Conservation (phyloP, 805 yeast genomes). For the Kuraishia capsulata region DNA sequence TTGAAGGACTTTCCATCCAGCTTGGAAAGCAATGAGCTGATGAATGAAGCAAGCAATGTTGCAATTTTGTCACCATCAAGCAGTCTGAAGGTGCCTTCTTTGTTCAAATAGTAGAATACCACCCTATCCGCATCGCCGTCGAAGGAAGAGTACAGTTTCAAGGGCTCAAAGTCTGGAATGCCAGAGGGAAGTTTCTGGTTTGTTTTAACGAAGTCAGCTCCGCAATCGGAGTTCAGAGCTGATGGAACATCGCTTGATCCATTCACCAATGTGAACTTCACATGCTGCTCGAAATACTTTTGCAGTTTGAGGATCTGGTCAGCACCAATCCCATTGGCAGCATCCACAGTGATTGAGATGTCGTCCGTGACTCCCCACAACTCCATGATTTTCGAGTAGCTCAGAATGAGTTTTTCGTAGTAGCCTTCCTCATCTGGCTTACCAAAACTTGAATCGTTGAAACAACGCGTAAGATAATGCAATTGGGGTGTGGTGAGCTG, state of each 20-base stretch:
- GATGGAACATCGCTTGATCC: constrained; percentile 42
- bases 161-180: constrained; percentile 30
- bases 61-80: constrained; percentile 94
- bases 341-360: constrained; percentile 60
- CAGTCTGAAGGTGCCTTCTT: constrained; percentile 32
- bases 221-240: constrained; percentile 68
- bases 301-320: constrained; percentile 46
- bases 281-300: constrained; percentile 25
- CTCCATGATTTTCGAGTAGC: constrained; percentile 38
- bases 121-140: constrained; percentile 98
- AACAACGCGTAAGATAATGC: constrained; percentile 72
- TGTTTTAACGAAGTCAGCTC: constrained; percentile 94
- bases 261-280: constrained; percentile 42
- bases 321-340: constrained; percentile 97
- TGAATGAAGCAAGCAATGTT: constrained; percentile 66
- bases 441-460: constrained; percentile 61
- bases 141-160: constrained; percentile 65
- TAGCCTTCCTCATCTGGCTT: constrained; percentile 60
- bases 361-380: constrained; percentile 13
- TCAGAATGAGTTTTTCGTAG: constrained; percentile 46
- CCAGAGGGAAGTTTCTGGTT: constrained; percentile 70
- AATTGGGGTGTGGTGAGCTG: constrained; percentile 88
- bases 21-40: constrained; percentile 36
- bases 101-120: constrained; percentile 59
- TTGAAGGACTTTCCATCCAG: constrained; percentile 28